These are phyloP conservation scores for Pseudogymnoascus sp. DNA, from an alignment of 2,329 filamentous ascomycete species.

Conservation along the genomic window DNA sequence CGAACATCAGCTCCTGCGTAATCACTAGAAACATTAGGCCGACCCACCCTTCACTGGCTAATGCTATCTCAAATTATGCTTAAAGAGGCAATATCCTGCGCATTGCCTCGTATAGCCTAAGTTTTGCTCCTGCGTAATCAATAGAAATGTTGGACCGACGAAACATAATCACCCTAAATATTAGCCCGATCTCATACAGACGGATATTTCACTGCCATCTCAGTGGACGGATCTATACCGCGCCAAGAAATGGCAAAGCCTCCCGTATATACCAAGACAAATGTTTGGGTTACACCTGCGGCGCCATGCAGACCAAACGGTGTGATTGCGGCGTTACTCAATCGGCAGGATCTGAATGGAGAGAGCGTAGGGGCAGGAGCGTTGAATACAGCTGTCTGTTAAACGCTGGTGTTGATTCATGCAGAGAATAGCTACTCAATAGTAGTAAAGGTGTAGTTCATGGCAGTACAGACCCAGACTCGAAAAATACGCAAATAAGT, in stretches of 20 bases:
- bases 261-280: background rate
- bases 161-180: background rate
- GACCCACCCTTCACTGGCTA: background rate
- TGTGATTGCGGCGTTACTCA: background rate
- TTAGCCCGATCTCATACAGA: background rate
- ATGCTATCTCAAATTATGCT: background rate
- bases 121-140: background rate
- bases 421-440: background rate
- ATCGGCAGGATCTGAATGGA: background rate
- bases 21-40: background rate
- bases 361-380: too few species aligned
- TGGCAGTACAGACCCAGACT: background rate
- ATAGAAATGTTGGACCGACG: background rate
- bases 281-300: background rate
- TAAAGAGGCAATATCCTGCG: background rate
- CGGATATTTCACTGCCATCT: background rate
- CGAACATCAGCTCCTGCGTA: background rate
- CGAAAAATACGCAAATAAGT: background rate
- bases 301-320: background rate
- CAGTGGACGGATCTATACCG: background rate
- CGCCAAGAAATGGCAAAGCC: background rate
- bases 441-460: background rate
- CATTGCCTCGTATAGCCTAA: background rate
- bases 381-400: background rate
- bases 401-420: background rate